phyloP scores from a whole-genome alignment of 495 filamentous ascomycete genomes.

The Barbatosphaeria neglecta region DNA sequence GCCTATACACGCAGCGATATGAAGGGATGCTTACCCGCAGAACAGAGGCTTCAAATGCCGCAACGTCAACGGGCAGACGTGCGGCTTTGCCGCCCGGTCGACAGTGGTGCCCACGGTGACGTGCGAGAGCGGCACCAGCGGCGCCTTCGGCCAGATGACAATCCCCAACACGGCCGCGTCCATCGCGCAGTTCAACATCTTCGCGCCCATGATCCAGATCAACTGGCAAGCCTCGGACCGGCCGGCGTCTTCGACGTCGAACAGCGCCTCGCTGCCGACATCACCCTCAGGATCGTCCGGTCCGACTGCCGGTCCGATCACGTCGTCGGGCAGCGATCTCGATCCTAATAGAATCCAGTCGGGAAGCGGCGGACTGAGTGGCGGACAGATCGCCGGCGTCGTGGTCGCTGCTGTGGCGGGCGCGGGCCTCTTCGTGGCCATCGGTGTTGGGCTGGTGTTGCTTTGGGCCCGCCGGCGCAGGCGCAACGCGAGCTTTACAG shows the following conservation, averaged over 20 bases:
- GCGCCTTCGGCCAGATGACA: conserved; percentile 5
- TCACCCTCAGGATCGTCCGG: background rate
- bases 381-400: background rate
- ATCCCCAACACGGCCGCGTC: conserved; percentile 1
- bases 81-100: conserved; percentile 4
- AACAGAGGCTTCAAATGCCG: conserved; percentile 8
- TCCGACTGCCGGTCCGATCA: too few species aligned
- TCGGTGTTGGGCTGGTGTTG: too few species aligned
- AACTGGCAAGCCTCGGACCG: conserved; percentile 13
- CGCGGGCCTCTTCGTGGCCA: too few species aligned
- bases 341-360: background rate
- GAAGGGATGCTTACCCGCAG: too few species aligned
- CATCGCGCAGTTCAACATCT: conserved; percentile 5
- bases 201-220: conserved; percentile 20
- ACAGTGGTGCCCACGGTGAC: conserved; percentile 7
- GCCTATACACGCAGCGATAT: too few species aligned
- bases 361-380: background rate
- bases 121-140: conserved; percentile 5
- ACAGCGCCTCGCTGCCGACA: background rate
- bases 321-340: too few species aligned
- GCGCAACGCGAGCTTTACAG: too few species aligned
- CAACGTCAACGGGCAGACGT: conserved; percentile 17
- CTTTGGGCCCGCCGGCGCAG: too few species aligned
- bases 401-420: too few species aligned
- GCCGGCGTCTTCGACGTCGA: background rate